Base-by-base conservation (phyloP, 2,329 filamentous ascomycete species). In the Colletotrichum spinosum region DNA sequence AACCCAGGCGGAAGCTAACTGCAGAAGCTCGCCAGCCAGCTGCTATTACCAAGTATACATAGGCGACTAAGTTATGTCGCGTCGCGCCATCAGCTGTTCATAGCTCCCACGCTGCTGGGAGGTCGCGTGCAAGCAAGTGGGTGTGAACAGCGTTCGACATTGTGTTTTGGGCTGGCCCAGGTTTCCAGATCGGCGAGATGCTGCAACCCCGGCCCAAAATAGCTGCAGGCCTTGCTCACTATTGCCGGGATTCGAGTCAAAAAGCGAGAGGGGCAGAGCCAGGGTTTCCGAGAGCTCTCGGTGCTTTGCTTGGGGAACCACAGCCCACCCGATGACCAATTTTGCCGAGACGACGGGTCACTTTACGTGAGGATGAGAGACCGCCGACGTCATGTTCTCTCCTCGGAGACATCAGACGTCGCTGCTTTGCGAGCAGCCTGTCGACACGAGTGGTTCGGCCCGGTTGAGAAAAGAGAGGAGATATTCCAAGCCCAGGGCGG, bases 261-360 rank as follows among this genome's bases (percentile, higher is more conserved):
- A 58, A 6, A 44, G 8, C 13, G 25, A 44, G 50, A 15, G 15
- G 10, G 42, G 42, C 13, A 15, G 42, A 17, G 62, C 25, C 25
- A 65, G 57, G 57, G 52, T 45, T 45, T 46, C 37, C 41, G 38
- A 62, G 42, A 57, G 48, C 9, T 61, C 46, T 34, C 51, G 51
- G 46, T 55, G 39, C 46, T 35, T 44, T 65, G 25, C 44, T 45
- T 49, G 48, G 48, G 35, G 38, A 64, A 48, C 42, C 44, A 59
- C 64, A 55, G 55, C 60, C 60, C 60, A 67, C 53, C 49, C 34
- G 54, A 65, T 65, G 64, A 58, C 64, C 64, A 54, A 60, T 60
- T 15, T 60, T 60, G 49, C 54, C 55, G 44, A 45, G 42, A 59
- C 34, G 50, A 59, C 50, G 49, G 60, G 64, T 55, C 60, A 54